Percentiles rank a stretch among this genome's conserved stretches.
These are phyloP conservation scores for Fragilaria crotonensis DNA, from an alignment of 108 stramenopile genomes.

Conservation along the genomic window DNA sequence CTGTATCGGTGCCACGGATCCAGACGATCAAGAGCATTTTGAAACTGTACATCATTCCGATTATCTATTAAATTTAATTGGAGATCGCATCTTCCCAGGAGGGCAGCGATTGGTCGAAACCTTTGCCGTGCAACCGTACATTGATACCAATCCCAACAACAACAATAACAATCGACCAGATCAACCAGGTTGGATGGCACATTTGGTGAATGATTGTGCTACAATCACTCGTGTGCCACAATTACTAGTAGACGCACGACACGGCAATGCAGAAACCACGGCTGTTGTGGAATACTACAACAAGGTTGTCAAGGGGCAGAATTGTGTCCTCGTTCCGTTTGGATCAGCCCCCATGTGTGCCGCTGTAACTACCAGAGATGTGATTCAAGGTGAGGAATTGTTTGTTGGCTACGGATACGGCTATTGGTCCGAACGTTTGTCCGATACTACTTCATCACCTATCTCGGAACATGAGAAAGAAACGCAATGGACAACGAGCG, in stretches of 20 bases:
- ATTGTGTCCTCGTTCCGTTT: constrained; percentile 13
- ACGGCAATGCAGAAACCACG: neutral
- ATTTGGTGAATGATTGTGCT: neutral
- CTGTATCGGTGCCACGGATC: neutral
- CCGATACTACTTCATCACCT: constrained; percentile 1
- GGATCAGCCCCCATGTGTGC: constrained; percentile 21
- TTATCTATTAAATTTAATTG: neutral
- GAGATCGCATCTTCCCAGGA: neutral
- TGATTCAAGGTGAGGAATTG: constrained; percentile 21
- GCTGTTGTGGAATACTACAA: neutral
- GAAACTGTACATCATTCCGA: neutral
- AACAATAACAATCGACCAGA: neutral
- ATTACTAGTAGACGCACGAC: no score
- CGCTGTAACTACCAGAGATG: constrained; percentile 16
- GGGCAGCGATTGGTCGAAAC: neutral
- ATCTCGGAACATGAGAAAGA: no score
- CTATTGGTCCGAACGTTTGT: constrained; percentile 18
- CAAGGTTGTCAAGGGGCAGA: neutral
- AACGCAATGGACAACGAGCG: no score
- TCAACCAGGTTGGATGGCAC: neutral
- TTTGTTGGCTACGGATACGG: constrained; percentile 21
- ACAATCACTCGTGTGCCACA: no score
- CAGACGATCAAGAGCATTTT: neutral
- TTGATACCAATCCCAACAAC: neutral
- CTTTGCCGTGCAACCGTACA: neutral